phyloP scores from a whole-genome alignment of 2,329 filamentous ascomycete genomes.

The Beauveria australis region DNA sequence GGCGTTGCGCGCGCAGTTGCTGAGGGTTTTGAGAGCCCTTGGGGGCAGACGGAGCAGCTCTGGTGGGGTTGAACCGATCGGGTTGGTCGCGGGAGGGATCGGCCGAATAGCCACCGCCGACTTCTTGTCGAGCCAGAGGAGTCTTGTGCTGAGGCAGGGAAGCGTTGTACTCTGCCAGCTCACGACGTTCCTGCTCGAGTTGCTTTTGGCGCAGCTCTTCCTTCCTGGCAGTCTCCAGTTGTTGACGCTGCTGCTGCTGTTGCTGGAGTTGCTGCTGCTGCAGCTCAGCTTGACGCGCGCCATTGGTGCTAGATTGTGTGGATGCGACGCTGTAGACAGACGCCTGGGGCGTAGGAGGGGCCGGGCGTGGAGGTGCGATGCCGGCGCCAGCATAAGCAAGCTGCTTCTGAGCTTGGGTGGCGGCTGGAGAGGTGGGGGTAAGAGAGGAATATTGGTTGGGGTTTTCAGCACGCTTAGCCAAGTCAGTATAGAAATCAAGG shows the following conservation, averaged over 20 bases:
- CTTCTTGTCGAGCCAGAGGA: conserved; percentile 80
- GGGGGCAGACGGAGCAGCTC: conserved; percentile 77
- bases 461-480: conserved; percentile 67
- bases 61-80: conserved; percentile 77
- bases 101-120: conserved; percentile 47
- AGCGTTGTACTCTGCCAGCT: conserved; percentile 83
- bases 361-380: conserved; percentile 62
- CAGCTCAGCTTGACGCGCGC: conserved; percentile 39
- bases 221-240: conserved; percentile 44
- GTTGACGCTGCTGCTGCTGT: conserved; percentile 44
- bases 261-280: conserved; percentile 38
- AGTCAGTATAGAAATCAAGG: conserved; percentile 77
- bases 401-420: conserved; percentile 52
- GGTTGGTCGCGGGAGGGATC: conserved; percentile 28
- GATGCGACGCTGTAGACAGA: conserved; percentile 32
- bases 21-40: conserved; percentile 47
- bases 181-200: conserved; percentile 60
- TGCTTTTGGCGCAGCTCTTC: conserved; percentile 50
- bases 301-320: conserved; percentile 27
- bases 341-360: conserved; percentile 41
- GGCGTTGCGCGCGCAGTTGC: conserved; percentile 62
- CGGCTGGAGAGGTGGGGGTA: conserved; percentile 56
- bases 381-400: conserved; percentile 50
- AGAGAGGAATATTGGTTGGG: conserved; percentile 60
- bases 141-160: conserved; percentile 74